Base-by-base conservation (phyloP, 805 yeast species). In the Starmerella riodocensis region DNA sequence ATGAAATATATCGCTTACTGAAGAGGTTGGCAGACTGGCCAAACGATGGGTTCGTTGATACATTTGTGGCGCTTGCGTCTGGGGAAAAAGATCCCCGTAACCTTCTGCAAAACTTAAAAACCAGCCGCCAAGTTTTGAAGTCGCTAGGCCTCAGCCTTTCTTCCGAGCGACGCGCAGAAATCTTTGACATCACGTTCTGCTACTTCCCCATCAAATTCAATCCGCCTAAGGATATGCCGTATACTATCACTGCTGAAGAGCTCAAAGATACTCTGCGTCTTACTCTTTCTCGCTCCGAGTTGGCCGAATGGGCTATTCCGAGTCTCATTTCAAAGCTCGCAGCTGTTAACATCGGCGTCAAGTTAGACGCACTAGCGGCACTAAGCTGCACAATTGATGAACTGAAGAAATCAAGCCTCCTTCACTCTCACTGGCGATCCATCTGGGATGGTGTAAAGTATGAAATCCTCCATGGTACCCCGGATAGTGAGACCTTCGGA, bases 71-170 rank as follows among this genome's bases (percentile, higher is more conserved):
- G 41, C 54, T 84, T 22, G 81, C 93, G 2, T 65, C 73, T 13
- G 93, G 93, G 28, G 99, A 91, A 54, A 93, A 91, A 52, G 98
- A 91, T 58, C 99, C 99, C 3, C 69, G 80, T 43, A 91, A 93
- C 58, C 64, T 91, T 46, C 55, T 91, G 50, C 45, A 70, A 1
- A 79, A 93, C 1, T 82, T 88, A 50, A 56, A 63, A 4, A 53
- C 84, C 32, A 73, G 76, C 47, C 48, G 57, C 11, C 30, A 38
- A 4, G 69, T 86, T 12, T 64, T 74, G 16, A 42, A 53, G 17
- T 51, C 50, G 3, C 14, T 16, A 4, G 42, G 44, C 4, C 61
- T 74, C 21, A 46, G 55, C 13, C 55, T 64, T 4, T 60, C 63
- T 3, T 63, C 72, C 48, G 58, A 30, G 56, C 58, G n/a, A 61